These are phyloP conservation scores for Collybiopsis luxurians DNA, from an alignment of 768 basidiomycete species.

Conservation along the genomic window DNA sequence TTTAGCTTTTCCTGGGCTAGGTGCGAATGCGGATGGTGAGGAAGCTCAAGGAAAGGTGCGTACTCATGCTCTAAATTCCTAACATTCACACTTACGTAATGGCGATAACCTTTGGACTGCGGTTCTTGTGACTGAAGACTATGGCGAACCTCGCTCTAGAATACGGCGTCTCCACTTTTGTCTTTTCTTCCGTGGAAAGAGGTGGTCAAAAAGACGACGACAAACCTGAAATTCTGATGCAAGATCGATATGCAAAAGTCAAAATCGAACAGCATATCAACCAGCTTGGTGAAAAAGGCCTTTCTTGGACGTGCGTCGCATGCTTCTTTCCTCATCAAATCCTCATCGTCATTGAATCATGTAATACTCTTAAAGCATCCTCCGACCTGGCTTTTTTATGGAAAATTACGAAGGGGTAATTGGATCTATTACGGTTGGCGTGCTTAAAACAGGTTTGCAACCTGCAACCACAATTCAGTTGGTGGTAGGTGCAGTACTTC, in stretches of 20 bases:
- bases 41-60: conserved; percentile 38
- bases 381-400: conserved; percentile 33
- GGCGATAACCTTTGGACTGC: no score
- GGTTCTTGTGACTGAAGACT: conserved; percentile 11
- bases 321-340: neutral
- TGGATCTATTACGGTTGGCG: conserved; percentile 22
- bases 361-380: conserved; percentile 16
- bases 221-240: conserved; percentile 8
- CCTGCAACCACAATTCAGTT: conserved; percentile 19
- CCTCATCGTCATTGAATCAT: conserved; percentile 14
- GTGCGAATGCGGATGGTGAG: conserved; percentile 35
- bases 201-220: conserved; percentile 27
- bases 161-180: conserved; percentile 24
- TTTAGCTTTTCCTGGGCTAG: conserved; percentile 38
- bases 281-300: conserved; percentile 17
- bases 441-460: conserved; percentile 22
- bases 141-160: conserved; percentile 26
- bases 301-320: conserved; percentile 26
- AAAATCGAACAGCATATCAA: conserved; percentile 25
- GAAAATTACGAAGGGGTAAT: conserved; percentile 30
- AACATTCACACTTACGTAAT: no score
- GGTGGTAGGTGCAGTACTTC: conserved; percentile 16
- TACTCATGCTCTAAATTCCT: neutral
- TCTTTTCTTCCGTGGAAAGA: conserved; percentile 28
- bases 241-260: conserved; percentile 20